phyloP scores from a whole-genome alignment of 495 filamentous ascomycete genomes.

The Hypoxylon lenormandii region DNA sequence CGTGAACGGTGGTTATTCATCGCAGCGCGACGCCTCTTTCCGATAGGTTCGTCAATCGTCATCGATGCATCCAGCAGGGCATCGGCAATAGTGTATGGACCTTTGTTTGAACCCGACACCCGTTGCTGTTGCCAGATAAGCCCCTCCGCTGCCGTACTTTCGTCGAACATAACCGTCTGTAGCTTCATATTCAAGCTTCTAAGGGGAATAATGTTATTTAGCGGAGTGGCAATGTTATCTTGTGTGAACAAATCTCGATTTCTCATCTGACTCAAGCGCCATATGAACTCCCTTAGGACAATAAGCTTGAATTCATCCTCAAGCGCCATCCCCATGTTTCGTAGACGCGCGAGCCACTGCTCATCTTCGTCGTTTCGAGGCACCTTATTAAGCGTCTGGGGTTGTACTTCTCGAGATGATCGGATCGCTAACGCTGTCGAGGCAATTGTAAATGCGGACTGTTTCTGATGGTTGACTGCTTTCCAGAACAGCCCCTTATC shows the following conservation, averaged over 20 bases:
- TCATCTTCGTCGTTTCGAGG: conserved; percentile 94
- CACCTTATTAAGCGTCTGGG: conserved; percentile 58
- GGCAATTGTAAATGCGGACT: conserved; percentile 74
- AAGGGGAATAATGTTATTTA: conserved; percentile 77
- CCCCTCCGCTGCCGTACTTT: conserved; percentile 65
- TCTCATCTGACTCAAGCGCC: conserved; percentile 80
- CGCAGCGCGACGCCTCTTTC: conserved; percentile 68
- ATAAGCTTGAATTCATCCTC: conserved; percentile 94
- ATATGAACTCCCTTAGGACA: conserved; percentile 88
- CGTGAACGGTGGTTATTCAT: conserved; percentile 65
- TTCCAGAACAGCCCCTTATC: conserved; percentile 90
- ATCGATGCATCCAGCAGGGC: conserved; percentile 92
- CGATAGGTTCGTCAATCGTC: conserved; percentile 77
- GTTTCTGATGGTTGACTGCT: conserved; percentile 65
- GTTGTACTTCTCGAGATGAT: conserved; percentile 48
- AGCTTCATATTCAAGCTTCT: conserved; percentile 77
- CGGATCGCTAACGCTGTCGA: conserved; percentile 58
- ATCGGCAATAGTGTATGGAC: conserved; percentile 83
- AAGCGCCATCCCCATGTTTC: conserved; percentile 80
- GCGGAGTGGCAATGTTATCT: conserved; percentile 57
- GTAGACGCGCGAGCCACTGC: conserved; percentile 85
- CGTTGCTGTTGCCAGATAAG: conserved; percentile 49
- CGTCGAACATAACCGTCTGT: conserved; percentile 93
- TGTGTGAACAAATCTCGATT: conserved; percentile 62
- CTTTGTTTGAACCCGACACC: conserved; percentile 52